Conservation (phyloP, 2,329 filamentous ascomycete genomes). For the Fusarium mangiferae region DNA sequence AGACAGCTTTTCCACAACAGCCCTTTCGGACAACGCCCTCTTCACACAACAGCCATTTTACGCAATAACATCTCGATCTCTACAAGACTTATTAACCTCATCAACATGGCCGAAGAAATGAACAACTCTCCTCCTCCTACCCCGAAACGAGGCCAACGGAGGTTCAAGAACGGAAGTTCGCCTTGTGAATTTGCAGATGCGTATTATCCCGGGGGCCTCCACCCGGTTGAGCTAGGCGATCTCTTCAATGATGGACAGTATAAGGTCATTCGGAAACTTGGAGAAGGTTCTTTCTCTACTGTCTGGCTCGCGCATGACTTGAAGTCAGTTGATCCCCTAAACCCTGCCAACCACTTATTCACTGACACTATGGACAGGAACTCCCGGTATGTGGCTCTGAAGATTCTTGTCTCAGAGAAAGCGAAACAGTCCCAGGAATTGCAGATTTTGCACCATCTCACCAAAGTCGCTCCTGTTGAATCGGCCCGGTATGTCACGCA, state of each 20-base stretch:
- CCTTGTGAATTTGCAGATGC: constrained; percentile 46
- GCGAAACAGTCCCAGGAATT: constrained; percentile 25
- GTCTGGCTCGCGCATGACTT: constrained; percentile 56
- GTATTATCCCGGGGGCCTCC: constrained; percentile 54
- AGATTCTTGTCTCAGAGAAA: background rate
- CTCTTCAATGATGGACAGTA: constrained; percentile 54
- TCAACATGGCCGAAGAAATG: too few relatives aligned
- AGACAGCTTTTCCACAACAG: too few relatives aligned
- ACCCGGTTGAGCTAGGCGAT: constrained; percentile 56
- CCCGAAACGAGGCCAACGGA: background rate
- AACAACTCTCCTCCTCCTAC: background rate
- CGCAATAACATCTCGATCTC: too few relatives aligned
- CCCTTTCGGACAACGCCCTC: too few relatives aligned
- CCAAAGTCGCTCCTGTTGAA: accelerated
- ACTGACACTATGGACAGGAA: constrained; percentile 7
- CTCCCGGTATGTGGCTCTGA: background rate
- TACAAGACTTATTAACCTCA: too few relatives aligned
- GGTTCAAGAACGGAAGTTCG: constrained; percentile 29
- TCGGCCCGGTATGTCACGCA: constrained; percentile 43
- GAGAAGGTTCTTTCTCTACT: constrained; percentile 56
- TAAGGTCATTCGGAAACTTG: constrained; percentile 56
- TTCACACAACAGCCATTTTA: too few relatives aligned
- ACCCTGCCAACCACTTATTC: accelerated
- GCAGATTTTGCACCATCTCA: constrained; percentile 4
- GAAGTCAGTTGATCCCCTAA: constrained; percentile 28